phyloP scores from a whole-genome alignment of 495 filamentous ascomycete genomes.

The Talaromyces adpressus region DNA sequence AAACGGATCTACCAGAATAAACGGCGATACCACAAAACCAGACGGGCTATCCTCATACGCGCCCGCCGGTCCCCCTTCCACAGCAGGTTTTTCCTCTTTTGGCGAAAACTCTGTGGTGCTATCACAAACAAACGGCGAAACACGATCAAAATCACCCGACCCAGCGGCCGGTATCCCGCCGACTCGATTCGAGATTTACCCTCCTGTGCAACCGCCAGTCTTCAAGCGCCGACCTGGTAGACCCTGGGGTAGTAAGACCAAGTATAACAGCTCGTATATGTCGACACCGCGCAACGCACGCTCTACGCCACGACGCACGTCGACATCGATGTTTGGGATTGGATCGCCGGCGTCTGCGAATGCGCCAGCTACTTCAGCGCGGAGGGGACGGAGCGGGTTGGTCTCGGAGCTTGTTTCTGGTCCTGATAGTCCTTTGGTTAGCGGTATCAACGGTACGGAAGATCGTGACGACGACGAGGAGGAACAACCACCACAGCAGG shows the following conservation, averaged over 20 bases:
- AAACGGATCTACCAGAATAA: slow-evolving; percentile 17
- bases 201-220: slow-evolving; percentile 57
- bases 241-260: slow-evolving; percentile 24
- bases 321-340: slow-evolving; percentile 10
- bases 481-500: not conserved
- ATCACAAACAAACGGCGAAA: slow-evolving; percentile 18
- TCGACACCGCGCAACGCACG: slow-evolving; percentile 12
- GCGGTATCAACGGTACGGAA: slow-evolving; percentile 14
- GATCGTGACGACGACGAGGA: slow-evolving; percentile 14
- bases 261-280: slow-evolving; percentile 3
- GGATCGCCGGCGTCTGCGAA: slow-evolving; percentile 16
- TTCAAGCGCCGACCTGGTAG: slow-evolving; percentile 40
- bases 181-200: slow-evolving; percentile 78
- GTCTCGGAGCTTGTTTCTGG: slow-evolving; percentile 22
- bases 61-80: slow-evolving; percentile 35
- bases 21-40: slow-evolving; percentile 15
- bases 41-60: slow-evolving; percentile 13
- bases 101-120: not conserved
- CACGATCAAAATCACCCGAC: slow-evolving; percentile 11
- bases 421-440: slow-evolving; percentile 16
- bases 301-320: slow-evolving; percentile 29
- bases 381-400: slow-evolving; percentile 34
- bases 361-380: slow-evolving; percentile 16
- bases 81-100: slow-evolving; percentile 14
- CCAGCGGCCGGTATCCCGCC: slow-evolving; percentile 56